Base-by-base conservation (phyloP, 2,329 filamentous ascomycete genomes). In the Nemania serpens region DNA sequence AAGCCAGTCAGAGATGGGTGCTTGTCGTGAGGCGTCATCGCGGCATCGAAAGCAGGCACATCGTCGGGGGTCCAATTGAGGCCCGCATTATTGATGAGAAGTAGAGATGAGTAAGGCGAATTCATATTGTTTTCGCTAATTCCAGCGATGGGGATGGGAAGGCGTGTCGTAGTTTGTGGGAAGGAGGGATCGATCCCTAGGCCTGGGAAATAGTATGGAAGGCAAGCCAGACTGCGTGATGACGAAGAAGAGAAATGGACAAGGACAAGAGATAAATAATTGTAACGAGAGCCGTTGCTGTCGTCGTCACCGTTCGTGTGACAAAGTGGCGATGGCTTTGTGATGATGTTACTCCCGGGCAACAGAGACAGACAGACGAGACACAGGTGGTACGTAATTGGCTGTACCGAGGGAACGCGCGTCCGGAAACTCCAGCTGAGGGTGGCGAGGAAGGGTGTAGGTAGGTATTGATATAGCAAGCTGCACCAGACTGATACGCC, bases 1-100 rank as follows among this genome's bases (percentile, higher is more conserved):
- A 97, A 82, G 69, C 93, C 84, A 59, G 79, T 81, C 65, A 92
- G 81, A 54, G 89, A 82, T 13, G 89, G 88, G 66, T 91, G 88
- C 17, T 81, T 77, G 3, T 81, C 78, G 67, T 84, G 79, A 11
- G 76, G 70, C 53, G 75, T 74, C 61, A 75, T 73, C 15, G 61
- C 29, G 15, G 37, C 34, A 18, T 56, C 45, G 43, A 74, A 67
- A 48, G 81, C 73, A 13, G 77, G 72, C 59, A 76, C 73, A 53
- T 78, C 68, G 22, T 81, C 63, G 48, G 72, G 59, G 54, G 71
- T 68, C 61, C 65, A 68, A 43, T 70, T 59, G 47, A 63, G 45
- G 7, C 51, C 51, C 15, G 60, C 58, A 60, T 69, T 70, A 22
- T 70, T 70, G 63, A 81, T 70, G 64, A 81, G 79, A 65, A 78